These are phyloP conservation scores for Proliferodiscus dingleyae DNA, from an alignment of 2,329 filamentous ascomycete genomes.

Conservation along the genomic window DNA sequence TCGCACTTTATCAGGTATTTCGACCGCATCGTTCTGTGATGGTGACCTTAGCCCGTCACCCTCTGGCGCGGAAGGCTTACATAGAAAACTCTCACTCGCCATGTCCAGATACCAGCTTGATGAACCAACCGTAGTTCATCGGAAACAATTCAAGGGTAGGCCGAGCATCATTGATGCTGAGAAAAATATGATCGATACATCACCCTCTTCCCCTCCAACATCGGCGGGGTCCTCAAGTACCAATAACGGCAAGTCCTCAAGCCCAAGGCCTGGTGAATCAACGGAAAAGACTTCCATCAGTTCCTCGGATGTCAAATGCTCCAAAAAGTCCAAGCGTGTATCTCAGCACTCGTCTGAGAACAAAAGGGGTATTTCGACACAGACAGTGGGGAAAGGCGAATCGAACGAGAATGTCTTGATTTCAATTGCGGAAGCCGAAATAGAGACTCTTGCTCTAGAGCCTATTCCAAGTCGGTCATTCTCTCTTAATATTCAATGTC, in stretches of 20 bases:
- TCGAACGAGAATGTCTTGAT: slow-evolving; percentile 23
- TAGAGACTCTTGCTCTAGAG: slow-evolving; percentile 17
- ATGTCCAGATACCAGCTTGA: slow-evolving; percentile 35
- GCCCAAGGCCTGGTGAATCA: slow-evolving; percentile 25
- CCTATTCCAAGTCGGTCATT: slow-evolving; percentile 26
- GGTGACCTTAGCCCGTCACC: slow-evolving; percentile 1
- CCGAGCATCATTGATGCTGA: slow-evolving; percentile 35
- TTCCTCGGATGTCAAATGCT: slow-evolving; percentile 40
- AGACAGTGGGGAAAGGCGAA: slow-evolving; percentile 13
- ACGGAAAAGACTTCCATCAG: slow-evolving; percentile 33
- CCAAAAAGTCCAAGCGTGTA: slow-evolving; percentile 22
- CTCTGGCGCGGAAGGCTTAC: slow-evolving; percentile 13
- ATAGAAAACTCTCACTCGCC: slow-evolving; percentile 36
- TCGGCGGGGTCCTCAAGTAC: slow-evolving; percentile 24
- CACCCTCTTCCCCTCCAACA: slow-evolving; percentile 22
- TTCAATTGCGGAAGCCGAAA: slow-evolving; percentile 29
- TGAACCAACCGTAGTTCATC: slow-evolving; percentile 40
- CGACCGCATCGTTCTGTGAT: slow-evolving; percentile 15
- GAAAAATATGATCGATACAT: slow-evolving; percentile 22
- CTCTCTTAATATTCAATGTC: not conserved
- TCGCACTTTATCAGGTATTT: slow-evolving; percentile 11
- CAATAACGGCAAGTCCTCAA: slow-evolving; percentile 28
- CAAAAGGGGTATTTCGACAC: slow-evolving; percentile 19
- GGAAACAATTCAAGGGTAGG: slow-evolving; percentile 35
- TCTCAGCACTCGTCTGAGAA: slow-evolving; percentile 29